Evolutionary conservation across 169 alveolate species (phyloP), one percentile per base, ranked within the genome.

Genomic region (Babesia ovis): DNA sequence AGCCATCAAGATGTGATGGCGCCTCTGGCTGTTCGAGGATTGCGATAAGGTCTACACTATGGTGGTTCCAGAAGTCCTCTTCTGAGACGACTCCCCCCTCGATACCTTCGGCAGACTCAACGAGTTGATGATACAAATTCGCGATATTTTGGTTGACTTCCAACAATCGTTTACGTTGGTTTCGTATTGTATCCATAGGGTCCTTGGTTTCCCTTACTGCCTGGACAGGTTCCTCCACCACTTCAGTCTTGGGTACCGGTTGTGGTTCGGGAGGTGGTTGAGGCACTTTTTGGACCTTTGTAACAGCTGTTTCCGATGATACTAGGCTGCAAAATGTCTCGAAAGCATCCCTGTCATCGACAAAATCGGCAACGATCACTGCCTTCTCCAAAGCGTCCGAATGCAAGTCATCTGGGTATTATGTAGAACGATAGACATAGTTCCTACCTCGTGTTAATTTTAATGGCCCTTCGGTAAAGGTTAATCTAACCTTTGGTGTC

Each of bases 401-500:
- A 20, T 51, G 54, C 55, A 77, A 57, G 34, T 29, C 62, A 50
- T 80, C 84, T 56, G 57, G 23, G 37, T 20, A 42, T 20, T 31
- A 0, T 37, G 12, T 18, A 22, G 22, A 42, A 35, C 8, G 46
- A 27, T 9, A 8, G 23, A 27, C 31, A 12, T 18, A 46, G 22
- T 4, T 14, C 69, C 6, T 55, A 75, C 85, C 85, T 68, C 57
- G 45, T 12, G 74, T 6, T 31, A 80, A 71, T 55, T 50, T 70
- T 4, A 61, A 29, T 0, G 76, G 60, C 11, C 72, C 61, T 55
- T 74, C 70, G n/a, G 86, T 82, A 58, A 87, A 87, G 11, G 91
- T 71, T 27, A 87, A 59, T n/a, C 93, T 69, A 32, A 84, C 90
- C 74, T 87, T 87, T 23, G 85, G 81, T 8, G 72, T 79, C 68